Conservation (phyloP, 139 green algal genomes). For the Haematococcus lacustris region DNA sequence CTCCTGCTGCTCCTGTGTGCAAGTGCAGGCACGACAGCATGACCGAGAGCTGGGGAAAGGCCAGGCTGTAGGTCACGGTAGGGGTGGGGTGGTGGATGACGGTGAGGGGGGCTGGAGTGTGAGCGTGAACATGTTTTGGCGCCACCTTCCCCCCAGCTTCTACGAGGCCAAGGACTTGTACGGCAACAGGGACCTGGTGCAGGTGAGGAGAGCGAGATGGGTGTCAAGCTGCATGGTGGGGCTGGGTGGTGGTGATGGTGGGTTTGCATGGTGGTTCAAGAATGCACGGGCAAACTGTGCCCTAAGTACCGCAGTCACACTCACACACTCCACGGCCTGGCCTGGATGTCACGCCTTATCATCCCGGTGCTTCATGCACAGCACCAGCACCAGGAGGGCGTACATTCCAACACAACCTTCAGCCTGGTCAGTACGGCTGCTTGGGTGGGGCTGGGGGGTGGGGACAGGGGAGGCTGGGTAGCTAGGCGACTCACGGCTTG, state of each 20-base stretch:
- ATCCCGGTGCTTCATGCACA: no score
- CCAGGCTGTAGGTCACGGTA: not conserved
- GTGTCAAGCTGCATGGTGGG: not conserved
- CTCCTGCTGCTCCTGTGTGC: not conserved
- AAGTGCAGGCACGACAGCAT: not conserved
- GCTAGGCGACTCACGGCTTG: not conserved
- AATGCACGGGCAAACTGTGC: not conserved
- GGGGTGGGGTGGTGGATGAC: not conserved
- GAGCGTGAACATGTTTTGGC: constrained; percentile 54
- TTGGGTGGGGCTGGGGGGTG: not conserved
- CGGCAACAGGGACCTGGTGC: constrained; percentile 48
- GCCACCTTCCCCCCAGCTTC: constrained; percentile 14
- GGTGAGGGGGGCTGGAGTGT: constrained; percentile 21
- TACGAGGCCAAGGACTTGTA: constrained; percentile 60
- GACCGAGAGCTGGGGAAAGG: not conserved
- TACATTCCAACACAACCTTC: no score
- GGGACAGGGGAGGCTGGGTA: not conserved
- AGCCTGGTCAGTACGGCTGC: not conserved
- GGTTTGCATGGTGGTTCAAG: not conserved
- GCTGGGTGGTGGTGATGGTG: not conserved
- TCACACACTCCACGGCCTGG: not conserved
- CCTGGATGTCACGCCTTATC: no score
- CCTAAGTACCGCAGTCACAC: not conserved
- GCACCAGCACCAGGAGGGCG: no score
- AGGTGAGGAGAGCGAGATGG: constrained; percentile 7